Evolutionary conservation across 2,329 filamentous ascomycete genomes (phyloP), one percentile per base, ranked within the genome.

Genomic region (Cladosporium velox): DNA sequence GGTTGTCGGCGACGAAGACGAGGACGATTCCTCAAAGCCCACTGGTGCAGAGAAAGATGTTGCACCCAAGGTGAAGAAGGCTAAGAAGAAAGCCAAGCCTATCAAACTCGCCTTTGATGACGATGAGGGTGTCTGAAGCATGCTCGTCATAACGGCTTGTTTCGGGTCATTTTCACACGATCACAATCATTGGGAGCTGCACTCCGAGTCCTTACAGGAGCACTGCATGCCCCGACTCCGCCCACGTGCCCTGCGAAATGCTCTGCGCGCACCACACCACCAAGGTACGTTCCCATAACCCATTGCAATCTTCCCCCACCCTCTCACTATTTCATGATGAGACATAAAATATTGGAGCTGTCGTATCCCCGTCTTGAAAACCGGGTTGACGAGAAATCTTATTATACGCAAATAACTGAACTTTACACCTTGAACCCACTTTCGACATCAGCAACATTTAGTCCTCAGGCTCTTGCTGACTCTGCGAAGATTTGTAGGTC

Each of bases 41-140:
- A 21, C 30, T 58, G 54, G 54, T 21, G 32, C 34, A 3, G 59
- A 70, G 14, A 54, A 65, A 12, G 63, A 63, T 11, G 15, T 18
- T 5, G 24, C 60, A 32, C 34, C 32, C 14, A 74, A 73, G 59
- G 41, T 62, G 8, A 75, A 77, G 67, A 77, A 76, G 65, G 60
- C 68, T 26, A 76, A 74, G 71, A 77, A 75, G 68, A 77, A 76
- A 65, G 55, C 68, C 4, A 77, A 77, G 66, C 69, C 72, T 34
- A 72, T 77, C 67, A 77, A 76, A 65, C 71, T 78, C 12, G 73
- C 75, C 2, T 78, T 78, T 63, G 73, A 74, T 28, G 72, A 76
- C n/a, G 74, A 74, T 21, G 74, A 74, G 11, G 71, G 64, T 18
- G 68, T 64, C 34, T 49, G 59, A 61, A 44, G 28, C 58, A 55